A percentile compares a stretch with the other conserved stretches of the same genome.
Evolutionary conservation across 371 early-diverging fungal species (phyloP).

Genomic region (Catenaria anguillulae): DNA sequence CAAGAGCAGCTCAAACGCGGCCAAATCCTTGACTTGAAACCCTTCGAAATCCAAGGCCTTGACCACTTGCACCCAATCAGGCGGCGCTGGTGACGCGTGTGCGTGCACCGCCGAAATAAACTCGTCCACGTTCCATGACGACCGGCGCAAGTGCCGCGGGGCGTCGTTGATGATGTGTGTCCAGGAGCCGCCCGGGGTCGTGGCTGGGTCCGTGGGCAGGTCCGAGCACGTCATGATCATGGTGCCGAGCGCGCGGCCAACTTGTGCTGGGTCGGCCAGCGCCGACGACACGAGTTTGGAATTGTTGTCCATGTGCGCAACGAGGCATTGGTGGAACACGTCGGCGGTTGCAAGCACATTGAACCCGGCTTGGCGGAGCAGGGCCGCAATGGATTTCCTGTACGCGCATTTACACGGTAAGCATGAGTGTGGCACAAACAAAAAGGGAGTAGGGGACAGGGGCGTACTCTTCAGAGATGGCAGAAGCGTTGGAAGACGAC

Average conservation of each 20-base stretch:
- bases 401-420: not conserved
- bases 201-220: no score
- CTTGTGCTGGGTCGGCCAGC: not conserved
- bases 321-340: not conserved
- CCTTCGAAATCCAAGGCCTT: slow-evolving; percentile 6
- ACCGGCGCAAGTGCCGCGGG: not conserved
- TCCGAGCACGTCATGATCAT: slow-evolving; percentile 2
- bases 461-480: not conserved
- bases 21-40: slow-evolving; percentile 7
- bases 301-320: not conserved
- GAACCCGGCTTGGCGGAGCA: slow-evolving; percentile 1
- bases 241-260: not conserved
- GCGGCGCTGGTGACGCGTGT: not conserved
- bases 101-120: not conserved
- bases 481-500: no score
- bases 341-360: not conserved
- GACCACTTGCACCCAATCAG: slow-evolving; percentile 10
- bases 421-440: not conserved
- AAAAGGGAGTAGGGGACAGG: not conserved
- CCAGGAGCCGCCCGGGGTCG: not conserved
- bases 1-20: slow-evolving; percentile 11
- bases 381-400: not conserved
- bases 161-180: not conserved
- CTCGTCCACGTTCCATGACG: slow-evolving; percentile 7
- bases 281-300: not conserved